Conservation (phyloP, 169 alveolate species). For the Plasmodium relictum region DNA sequence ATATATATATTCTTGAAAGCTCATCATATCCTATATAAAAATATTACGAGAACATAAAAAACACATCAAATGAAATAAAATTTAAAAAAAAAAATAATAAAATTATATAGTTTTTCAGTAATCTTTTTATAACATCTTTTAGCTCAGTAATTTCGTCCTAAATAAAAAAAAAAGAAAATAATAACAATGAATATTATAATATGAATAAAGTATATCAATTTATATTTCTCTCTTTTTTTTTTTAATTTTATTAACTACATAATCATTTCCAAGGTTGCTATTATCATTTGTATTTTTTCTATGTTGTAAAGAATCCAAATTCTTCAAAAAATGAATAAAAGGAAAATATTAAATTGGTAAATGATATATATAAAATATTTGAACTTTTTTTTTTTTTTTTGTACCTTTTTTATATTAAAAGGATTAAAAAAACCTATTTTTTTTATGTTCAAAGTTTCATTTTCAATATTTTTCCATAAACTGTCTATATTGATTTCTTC, state of each 20-base stretch:
- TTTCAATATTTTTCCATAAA: slow-evolving; percentile 29
- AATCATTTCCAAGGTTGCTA: slow-evolving; percentile 1
- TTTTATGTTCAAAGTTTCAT: slow-evolving; percentile 21
- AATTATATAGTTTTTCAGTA: neutral
- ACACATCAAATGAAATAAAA: neutral
- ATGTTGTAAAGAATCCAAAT: slow-evolving; percentile 1
- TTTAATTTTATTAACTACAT: slow-evolving; percentile 10
- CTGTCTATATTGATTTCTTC: slow-evolving; percentile 51
- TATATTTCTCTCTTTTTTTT: neutral
- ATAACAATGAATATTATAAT: neutral
- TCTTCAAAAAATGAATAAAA: slow-evolving; percentile 27
- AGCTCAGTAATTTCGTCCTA: slow-evolving; percentile 37
- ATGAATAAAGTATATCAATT: neutral
- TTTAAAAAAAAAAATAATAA: neutral
- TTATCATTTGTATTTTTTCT: neutral
- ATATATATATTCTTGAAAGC: slow-evolving; percentile 36
- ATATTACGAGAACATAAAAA: neutral
- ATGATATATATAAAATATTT: neutral
- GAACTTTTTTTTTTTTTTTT: neutral
- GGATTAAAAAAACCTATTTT: slow-evolving; percentile 46
- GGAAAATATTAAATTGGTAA: neutral
- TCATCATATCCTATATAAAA: slow-evolving; percentile 28
- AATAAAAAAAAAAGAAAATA: slow-evolving; percentile 1
- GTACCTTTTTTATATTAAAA: slow-evolving; percentile 57
- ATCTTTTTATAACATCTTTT: slow-evolving; percentile 20